phyloP scores from a whole-genome alignment of 495 filamentous ascomycete species.

The Chaetomium fimeti region DNA sequence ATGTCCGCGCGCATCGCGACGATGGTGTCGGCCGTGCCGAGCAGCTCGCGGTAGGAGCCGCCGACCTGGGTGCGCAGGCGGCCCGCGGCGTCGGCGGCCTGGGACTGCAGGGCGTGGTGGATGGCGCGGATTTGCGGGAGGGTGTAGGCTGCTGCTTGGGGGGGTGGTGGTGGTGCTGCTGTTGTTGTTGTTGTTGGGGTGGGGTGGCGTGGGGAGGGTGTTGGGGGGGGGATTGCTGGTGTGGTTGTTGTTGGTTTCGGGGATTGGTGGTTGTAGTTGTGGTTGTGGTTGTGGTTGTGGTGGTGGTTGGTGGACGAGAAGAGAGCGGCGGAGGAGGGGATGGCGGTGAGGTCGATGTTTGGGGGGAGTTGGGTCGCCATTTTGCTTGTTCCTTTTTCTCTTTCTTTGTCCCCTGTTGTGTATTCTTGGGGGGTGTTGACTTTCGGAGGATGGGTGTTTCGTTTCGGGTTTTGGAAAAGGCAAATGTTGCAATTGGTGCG shows the following conservation, averaged over 20 bases:
- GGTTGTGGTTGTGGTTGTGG: not conserved
- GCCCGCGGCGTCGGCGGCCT: conserved; percentile 75
- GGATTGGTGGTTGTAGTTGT: no score
- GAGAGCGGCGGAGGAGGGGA: conserved; percentile 9
- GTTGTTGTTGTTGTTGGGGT: no score
- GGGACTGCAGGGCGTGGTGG: conserved; percentile 53
- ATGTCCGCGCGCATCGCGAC: conserved; percentile 82
- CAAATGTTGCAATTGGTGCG: not conserved
- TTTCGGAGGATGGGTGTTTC: not conserved
- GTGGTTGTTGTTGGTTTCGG: no score
- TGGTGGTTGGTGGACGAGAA: not conserved
- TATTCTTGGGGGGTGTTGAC: no score
- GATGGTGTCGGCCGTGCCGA: conserved; percentile 90
- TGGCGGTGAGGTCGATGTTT: conserved; percentile 10
- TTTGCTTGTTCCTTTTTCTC: not conserved
- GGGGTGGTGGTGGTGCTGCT: not conserved
- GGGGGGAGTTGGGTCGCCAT: conserved; percentile 1
- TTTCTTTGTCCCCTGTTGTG: not conserved
- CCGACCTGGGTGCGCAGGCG: conserved; percentile 89
- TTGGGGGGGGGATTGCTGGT: not conserved
- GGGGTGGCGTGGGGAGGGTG: not conserved
- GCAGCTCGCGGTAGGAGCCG: conserved; percentile 86
- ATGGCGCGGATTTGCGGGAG: conserved; percentile 63
- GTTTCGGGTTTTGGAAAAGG: not conserved
- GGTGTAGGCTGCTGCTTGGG: conserved; percentile 33